Base-by-base conservation (phyloP, 1,139 yeast genomes). In the Hansenula sp. region DNA sequence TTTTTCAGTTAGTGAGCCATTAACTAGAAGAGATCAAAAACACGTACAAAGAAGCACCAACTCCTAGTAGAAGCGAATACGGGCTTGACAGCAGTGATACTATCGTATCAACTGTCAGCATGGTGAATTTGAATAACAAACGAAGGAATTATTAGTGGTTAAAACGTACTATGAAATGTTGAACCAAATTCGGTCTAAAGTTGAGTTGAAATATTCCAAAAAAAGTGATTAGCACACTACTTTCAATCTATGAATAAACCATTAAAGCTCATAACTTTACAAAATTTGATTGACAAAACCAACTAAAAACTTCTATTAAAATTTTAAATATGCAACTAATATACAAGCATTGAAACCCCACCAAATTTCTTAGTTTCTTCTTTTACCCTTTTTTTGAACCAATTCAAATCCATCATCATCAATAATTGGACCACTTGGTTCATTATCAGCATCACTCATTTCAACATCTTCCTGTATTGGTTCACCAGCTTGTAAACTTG, bases 341-440 rank as follows among this genome's bases (percentile, higher is more conserved):
- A n/a, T n/a, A n/a, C n/a, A n/a, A n/a, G n/a, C n/a, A n/a, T n/a
- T n/a, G n/a, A n/a, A n/a, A n/a, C n/a, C n/a, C n/a, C n/a, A n/a
- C n/a, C n/a, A n/a, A n/a, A n/a, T n/a, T n/a, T 28, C 9, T 29
- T 16, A 42, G 27, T 40, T n/a, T 40, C 51, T 51, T 45, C 66
- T 66, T 59, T 71, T 73, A 21, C 82, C 79, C 55, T 74, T 81
- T 55, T 74, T 79, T 55, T 82, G 88, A 10, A 90, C 97, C 46
- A 89, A 64, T 53, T 89, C 92, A 57, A 90, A 90, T 2, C 97
- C 97, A 59, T 90, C 97, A 26, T 90, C 97, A 59, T 90, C 97
- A 12, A 90, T 72, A 12, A 85, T 60, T 9, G 96, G 96, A 21
- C 65, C 65, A 22, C 62, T 57, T 29, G 50, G 48, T 22, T 29